Percentiles rank a stretch among this genome's conserved stretches.
Conservation (phyloP, 2,329 filamentous ascomycete genomes). For the Trichoderma afroharzianum region DNA sequence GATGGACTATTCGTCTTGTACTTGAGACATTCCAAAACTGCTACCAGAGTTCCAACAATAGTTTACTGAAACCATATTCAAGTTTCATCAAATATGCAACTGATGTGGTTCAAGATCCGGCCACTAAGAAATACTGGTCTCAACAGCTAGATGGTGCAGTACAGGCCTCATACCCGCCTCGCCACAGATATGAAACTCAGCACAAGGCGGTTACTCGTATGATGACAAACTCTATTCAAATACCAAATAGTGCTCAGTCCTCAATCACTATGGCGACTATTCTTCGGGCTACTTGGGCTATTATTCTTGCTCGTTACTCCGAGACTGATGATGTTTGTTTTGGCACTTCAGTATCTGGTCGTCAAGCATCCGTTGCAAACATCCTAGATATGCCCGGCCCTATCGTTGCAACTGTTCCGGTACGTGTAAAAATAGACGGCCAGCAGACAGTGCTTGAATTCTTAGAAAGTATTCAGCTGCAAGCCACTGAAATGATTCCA, state of each 20-base stretch:
- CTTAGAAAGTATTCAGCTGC: slow-evolving; percentile 17
- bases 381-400: slow-evolving; percentile 19
- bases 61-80: neutral
- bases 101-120: neutral
- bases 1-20: slow-evolving; percentile 24
- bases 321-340: slow-evolving; percentile 11
- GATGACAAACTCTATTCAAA: neutral
- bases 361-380: slow-evolving; percentile 17
- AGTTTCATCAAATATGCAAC: neutral
- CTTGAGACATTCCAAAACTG: slow-evolving; percentile 16
- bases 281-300: slow-evolving; percentile 29
- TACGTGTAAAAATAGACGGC: slow-evolving; percentile 16
- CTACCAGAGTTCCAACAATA: neutral
- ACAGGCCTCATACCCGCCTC: slow-evolving; percentile 13
- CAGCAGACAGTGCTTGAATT: slow-evolving; percentile 14
- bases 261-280: slow-evolving; percentile 21
- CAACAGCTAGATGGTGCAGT: slow-evolving; percentile 17
- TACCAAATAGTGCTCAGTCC: neutral
- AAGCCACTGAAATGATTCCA: slow-evolving; percentile 15
- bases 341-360: slow-evolving; percentile 19
- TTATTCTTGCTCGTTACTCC: slow-evolving; percentile 8
- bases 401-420: slow-evolving; percentile 19
- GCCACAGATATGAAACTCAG: neutral
- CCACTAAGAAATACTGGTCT: slow-evolving; percentile 18
- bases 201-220: neutral